Evolutionary conservation across 805 yeast species (phyloP), one percentile per base, ranked within the genome.

Genomic region (Priceomyces haplophilus): DNA sequence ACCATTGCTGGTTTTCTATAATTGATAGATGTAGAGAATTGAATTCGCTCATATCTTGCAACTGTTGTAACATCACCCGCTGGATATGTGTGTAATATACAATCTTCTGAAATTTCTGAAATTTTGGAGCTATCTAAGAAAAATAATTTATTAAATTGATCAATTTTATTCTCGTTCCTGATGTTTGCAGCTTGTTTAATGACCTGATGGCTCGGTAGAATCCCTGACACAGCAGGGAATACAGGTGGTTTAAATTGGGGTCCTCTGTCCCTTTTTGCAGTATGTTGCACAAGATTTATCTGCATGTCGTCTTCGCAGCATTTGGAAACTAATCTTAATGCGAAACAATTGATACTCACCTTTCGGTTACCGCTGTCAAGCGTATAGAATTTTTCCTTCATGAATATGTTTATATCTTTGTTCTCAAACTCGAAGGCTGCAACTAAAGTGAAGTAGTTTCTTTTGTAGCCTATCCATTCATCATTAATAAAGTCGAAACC

Each of bases 261-360:
- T 0, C 88, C 89, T 47, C 75, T 69, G 50, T 84, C 89, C 47
- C 91, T 65, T 57, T 84, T 84, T 1, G 90, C 83, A 0, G 89
- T 84, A 53, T 82, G 88, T 51, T 84, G 88, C 12, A 83, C 73
- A 39, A 83, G 61, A 15, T 58, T 64, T 7, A 80, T 75, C 11
- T 64, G 63, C 0, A 65, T 54, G 20, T 63, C 67, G 38, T 76
- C 80, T 31, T 80, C 84, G 34, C 69, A 69, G 47, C 80, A 77
- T 47, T 64, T 73, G 1, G 86, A 73, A 5, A 67, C 67, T 33
- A 83, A 64, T 27, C 76, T 58, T 7, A 83, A 58, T 0, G 80
- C 82, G 60, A 82, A 81, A 52, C 70, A 73, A 42, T 65, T 61
- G 8, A 79, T 65, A 16, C 53, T 55, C 4, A 52, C 52, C 7